Conservation (phyloP, 2,329 filamentous ascomycete species). For the Epichloe festucae region DNA sequence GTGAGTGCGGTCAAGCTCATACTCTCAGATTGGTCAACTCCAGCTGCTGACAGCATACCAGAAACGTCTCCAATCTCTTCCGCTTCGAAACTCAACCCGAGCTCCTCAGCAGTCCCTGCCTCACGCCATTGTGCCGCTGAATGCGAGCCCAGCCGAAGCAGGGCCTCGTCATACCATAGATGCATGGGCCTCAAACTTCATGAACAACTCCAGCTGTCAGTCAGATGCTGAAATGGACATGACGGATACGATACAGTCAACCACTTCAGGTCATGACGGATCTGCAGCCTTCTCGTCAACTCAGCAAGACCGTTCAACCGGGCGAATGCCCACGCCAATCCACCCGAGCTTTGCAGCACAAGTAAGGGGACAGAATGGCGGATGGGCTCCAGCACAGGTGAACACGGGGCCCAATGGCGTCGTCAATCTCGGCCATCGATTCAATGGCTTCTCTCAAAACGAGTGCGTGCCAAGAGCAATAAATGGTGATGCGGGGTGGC, state of each 20-base stretch:
- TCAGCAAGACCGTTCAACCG: conserved; percentile 14
- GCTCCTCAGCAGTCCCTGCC: conserved; percentile 17
- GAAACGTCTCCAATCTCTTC: conserved; percentile 43
- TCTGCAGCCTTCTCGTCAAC: conserved; percentile 1
- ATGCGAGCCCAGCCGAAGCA: conserved; percentile 27
- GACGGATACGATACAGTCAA: conserved; percentile 22
- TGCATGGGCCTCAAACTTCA: conserved; percentile 18
- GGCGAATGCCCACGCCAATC: conserved; percentile 47
- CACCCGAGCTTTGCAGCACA: conserved; percentile 44
- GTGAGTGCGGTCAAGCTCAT: conserved; percentile 20
- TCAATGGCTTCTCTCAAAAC: conserved; percentile 26
- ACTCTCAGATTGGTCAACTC: not conserved
- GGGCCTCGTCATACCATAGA: conserved; percentile 18
- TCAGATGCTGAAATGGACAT: conserved; percentile 37
- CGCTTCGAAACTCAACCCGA: conserved; percentile 33
- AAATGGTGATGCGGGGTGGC: conserved; percentile 34
- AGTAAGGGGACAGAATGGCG: conserved; percentile 38
- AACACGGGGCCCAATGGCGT: conserved; percentile 22
- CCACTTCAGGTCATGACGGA: conserved; percentile 10
- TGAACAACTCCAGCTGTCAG: conserved; percentile 8
- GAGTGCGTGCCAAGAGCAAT: conserved; percentile 36
- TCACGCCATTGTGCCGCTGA: conserved; percentile 25
- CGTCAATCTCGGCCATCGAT: conserved; percentile 27
- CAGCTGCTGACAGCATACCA: conserved; percentile 16
- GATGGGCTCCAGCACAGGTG: conserved; percentile 21